Conservation (phyloP, 2,329 filamentous ascomycete species). For the Monilinia laxa region DNA sequence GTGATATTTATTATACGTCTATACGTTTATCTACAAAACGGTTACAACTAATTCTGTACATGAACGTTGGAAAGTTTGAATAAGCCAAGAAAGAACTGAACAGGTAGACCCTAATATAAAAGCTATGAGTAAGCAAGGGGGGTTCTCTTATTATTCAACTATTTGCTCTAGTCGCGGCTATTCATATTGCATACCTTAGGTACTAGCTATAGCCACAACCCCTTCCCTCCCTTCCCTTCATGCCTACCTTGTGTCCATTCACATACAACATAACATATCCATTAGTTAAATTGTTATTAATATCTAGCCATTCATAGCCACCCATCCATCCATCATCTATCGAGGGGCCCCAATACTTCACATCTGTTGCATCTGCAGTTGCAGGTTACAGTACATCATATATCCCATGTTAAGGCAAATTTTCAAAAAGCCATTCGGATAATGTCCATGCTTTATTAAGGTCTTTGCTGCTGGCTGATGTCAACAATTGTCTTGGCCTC, state of each 20-base stretch:
- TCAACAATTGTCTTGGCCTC: constrained; percentile 10
- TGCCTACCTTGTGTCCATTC: too few relatives aligned
- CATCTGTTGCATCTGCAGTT: constrained; percentile 1
- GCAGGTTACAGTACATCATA: constrained; percentile 18
- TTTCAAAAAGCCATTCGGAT: constrained; percentile 1
- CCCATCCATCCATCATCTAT: neutral
- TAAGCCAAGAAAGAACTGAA: too few relatives aligned
- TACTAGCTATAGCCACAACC: too few relatives aligned
- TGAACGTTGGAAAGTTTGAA: too few relatives aligned
- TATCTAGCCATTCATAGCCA: neutral
- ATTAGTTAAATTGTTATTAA: neutral
- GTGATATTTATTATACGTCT: too few relatives aligned
- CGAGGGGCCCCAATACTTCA: neutral
- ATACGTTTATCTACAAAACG: neutral
- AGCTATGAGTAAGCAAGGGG: constrained; percentile 8
- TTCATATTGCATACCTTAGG: too few relatives aligned
- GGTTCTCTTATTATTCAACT: neutral
- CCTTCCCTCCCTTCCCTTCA: too few relatives aligned
- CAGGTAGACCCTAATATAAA: too few relatives aligned
- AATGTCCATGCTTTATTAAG: neutral
- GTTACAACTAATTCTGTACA: too few relatives aligned
- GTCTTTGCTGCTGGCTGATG: constrained; percentile 8
- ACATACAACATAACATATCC: too few relatives aligned
- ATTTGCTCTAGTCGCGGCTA: neutral
- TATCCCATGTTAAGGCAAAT: constrained; percentile 10